Evolutionary conservation across 1,139 yeast species (phyloP), one percentile per base, ranked within the genome.

Genomic region (Lodderomyces oxycetoniae): DNA sequence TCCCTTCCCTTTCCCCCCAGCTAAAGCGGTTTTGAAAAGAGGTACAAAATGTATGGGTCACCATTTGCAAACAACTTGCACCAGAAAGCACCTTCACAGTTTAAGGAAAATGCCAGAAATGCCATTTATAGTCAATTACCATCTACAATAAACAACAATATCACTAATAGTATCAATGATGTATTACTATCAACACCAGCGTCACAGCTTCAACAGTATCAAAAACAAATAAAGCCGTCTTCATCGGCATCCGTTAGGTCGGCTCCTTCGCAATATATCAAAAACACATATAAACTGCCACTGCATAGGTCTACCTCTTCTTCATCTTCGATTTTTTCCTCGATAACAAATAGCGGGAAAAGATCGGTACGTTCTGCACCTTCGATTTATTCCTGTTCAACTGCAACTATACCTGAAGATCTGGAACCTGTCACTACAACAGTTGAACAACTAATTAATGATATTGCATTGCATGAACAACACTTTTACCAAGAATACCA

Each of bases 341-440:
- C 42, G n/a, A 63, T 65, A 39, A 53, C 63, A n/a, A 50, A 59
- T 35, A 59, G 64, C 16, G 61, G 67, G 15, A 63, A 61, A 39
- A 45, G 72, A 25, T 59, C 68, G 4, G 67, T 66, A 8, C 49
- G 74, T 19, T 59, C 67, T 6, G 72, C 73, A 0, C 74, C 73
- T 2, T 63, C 69, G 15, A 53, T 66, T 21, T 67, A 66, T 43
- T 62, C 70, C 26, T 52, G 57, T 30, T 61, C 68, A 16, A 66
- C 72, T 1, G 72, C 68, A 23, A 68, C 74, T 12, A 67, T 68
- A 24, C 74, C 74, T 2, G 74, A 67, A 46, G 73, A 68, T 41
- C 51, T 62, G 35, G 74, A 65, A 39, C 72, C 71, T 2, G 49
- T 64, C 3, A 53, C 68, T 17, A 61, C 63, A 21, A 66, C 72